Percentiles rank a stretch among this genome's conserved stretches.
These are phyloP conservation scores for Rhodotorula kratochvilovae DNA, from an alignment of 768 basidiomycete genomes.

Conservation along the genomic window DNA sequence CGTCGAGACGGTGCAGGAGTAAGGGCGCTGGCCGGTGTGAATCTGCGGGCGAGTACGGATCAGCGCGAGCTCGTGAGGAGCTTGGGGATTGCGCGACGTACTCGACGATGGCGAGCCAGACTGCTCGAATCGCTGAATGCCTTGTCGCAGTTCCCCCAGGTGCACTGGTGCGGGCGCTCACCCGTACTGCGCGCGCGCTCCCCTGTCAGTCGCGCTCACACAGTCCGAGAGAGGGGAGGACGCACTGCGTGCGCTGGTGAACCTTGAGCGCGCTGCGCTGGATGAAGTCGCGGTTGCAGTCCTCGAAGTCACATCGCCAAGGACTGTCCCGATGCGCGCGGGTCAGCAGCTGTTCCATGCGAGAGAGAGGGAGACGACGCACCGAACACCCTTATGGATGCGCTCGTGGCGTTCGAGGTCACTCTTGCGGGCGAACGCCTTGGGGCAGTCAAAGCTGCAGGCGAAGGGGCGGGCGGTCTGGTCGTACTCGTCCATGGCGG, in stretches of 20 bases:
- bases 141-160: constrained; percentile 65
- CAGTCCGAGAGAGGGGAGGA: neutral
- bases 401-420: constrained; percentile 50
- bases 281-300: constrained; percentile 44
- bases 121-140: constrained; percentile 88
- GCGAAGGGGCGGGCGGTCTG: constrained; percentile 39
- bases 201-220: neutral
- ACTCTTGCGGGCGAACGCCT: constrained; percentile 49
- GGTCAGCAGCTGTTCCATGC: constrained; percentile 40
- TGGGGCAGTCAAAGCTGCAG: constrained; percentile 45
- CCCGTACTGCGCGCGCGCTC: constrained; percentile 53
- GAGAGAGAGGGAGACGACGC: constrained; percentile 37
- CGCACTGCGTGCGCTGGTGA: constrained; percentile 74
- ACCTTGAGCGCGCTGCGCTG: constrained; percentile 86
- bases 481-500: neutral
- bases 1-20: constrained; percentile 43
- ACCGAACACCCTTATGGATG: constrained; percentile 52
- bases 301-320: constrained; percentile 45
- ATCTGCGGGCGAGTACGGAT: constrained; percentile 16
- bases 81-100: constrained; percentile 42
- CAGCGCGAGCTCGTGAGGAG: neutral
- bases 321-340: constrained; percentile 46
- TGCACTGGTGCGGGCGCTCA: constrained; percentile 85
- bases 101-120: constrained; percentile 83
- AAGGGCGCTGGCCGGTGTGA: constrained; percentile 49